Base-by-base conservation (phyloP, 352 stramenopile species). In the Phytophthora litchii region DNA sequence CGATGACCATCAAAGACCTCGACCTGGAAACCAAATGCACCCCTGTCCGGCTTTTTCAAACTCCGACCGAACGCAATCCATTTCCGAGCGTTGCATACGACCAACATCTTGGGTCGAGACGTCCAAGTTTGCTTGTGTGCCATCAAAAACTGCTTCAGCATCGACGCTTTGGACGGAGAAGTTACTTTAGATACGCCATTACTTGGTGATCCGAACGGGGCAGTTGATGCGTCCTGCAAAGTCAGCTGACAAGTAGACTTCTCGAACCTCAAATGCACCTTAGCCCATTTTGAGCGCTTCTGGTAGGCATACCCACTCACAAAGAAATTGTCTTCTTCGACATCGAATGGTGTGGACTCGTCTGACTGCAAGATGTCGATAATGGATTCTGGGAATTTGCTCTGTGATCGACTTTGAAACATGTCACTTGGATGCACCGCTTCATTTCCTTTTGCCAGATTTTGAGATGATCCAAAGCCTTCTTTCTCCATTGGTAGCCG, bases 11-110 rank as follows among this genome's bases (percentile, higher is more conserved):
- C 80, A 42, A 92, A 91, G 11, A 85, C 81, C 17, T 91, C 84
- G 19, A 93, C 70, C 51, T 93, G 84, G 43, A 93, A 91, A 10
- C 82, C 82, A 60, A 91, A 93, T 0, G 84, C 84, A 3, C 80
- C 80, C 4, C 78, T 55, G 29, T 75, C 71, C 3, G 70, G 82
- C 32, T 88, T 83, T 61, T 93, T 93, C n/a, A 88, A 43, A 23
- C 67, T 88, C 1, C 80, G 63, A 4, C 80, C 80, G 36, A 91
- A 93, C 14, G 78, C 78, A 35, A 93, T 93, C 82, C 82, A 93
- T 50, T 88, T 81, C 13, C 80, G 66, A 3, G 79, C 78, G 14
- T 89, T 89, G 55, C 78, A 92, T 11, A 90, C 84, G 0, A 93
- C 80, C 20, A 89, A 61, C 42, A 76, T 88, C 47, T 83, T 84